These are phyloP conservation scores for Quambalaria eucalypti DNA, from an alignment of 1,284 basidiomycete genomes.

Conservation along the genomic window DNA sequence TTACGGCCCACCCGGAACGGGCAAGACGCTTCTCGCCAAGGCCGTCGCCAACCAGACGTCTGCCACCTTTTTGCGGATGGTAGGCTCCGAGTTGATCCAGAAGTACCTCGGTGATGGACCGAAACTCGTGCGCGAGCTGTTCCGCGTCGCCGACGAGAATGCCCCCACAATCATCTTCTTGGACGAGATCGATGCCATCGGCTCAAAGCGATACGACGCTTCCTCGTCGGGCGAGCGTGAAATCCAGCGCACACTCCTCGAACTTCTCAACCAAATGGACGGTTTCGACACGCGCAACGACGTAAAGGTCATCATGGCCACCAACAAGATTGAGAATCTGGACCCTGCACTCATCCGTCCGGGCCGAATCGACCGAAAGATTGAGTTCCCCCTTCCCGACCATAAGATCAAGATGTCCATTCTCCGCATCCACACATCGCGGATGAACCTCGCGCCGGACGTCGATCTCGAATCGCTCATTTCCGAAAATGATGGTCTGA, in stretches of 20 bases:
- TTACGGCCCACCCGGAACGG: conserved; percentile 96
- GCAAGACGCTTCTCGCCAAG: conserved; percentile 95
- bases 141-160: conserved; percentile 50
- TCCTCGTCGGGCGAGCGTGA: conserved; percentile 51
- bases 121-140: conserved; percentile 51
- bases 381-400: conserved; percentile 51
- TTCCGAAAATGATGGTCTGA: conserved; percentile 89
- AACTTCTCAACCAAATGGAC: conserved; percentile 66
- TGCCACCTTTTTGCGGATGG: conserved; percentile 93
- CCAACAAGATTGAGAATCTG: conserved; percentile 84
- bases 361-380: conserved; percentile 98
- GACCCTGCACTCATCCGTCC: conserved; percentile 96
- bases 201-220: conserved; percentile 51
- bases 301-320: conserved; percentile 80
- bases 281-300: conserved; percentile 98
- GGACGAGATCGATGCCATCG: conserved; percentile 51
- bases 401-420: conserved; percentile 45
- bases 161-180: conserved; percentile 51
- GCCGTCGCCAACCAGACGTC: conserved; percentile 98
- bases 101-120: conserved; percentile 91
- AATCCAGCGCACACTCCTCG: conserved; percentile 50
- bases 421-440: conserved; percentile 65
- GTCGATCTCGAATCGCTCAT: conserved; percentile 95
- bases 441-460: conserved; percentile 85
- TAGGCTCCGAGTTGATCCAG: conserved; percentile 96